A percentile compares a stretch with the other conserved stretches of the same genome.
These are phyloP conservation scores for Coprinellus micaceus DNA, from an alignment of 768 basidiomycete genomes.

Conservation along the genomic window DNA sequence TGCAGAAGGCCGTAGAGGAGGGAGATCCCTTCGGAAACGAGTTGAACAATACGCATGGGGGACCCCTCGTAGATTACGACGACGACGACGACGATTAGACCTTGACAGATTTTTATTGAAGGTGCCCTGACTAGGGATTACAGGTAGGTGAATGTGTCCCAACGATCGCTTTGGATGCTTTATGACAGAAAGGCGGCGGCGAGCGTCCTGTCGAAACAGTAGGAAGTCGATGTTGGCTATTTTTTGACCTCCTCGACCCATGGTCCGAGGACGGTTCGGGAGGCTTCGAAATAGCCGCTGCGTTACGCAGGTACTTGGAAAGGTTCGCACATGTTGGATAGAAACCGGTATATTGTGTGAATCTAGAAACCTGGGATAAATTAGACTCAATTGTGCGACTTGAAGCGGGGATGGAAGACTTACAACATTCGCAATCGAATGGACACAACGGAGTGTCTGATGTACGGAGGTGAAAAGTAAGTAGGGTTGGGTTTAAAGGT, in stretches of 20 bases:
- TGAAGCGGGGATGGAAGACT: constrained; percentile 26
- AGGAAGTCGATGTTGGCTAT: constrained; percentile 30
- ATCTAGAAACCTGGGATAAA: constrained; percentile 5
- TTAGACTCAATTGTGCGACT: constrained; percentile 21
- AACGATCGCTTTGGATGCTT: constrained; percentile 1
- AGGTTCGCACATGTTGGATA: neutral
- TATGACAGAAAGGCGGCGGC: constrained; percentile 9
- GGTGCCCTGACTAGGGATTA: neutral
- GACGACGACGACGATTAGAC: constrained; percentile 52
- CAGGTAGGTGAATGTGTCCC: constrained; percentile 21
- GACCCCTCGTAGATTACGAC: constrained; percentile 56
- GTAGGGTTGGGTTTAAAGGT: constrained; percentile 6
- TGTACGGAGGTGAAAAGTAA: constrained; percentile 20
- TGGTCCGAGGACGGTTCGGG: constrained; percentile 24
- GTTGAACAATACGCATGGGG: constrained; percentile 34
- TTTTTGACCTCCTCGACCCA: constrained; percentile 34
- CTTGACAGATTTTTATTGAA: neutral
- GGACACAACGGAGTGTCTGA: constrained; percentile 82
- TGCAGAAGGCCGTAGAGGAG: constrained; percentile 41
- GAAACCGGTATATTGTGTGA: constrained; percentile 2
- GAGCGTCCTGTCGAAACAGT: constrained; percentile 11
- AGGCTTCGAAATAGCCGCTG: constrained; percentile 44
- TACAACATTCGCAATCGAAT: constrained; percentile 88
- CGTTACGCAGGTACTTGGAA: neutral
- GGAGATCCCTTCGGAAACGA: constrained; percentile 72